Percentiles rank a stretch among this genome's conserved stretches.
phyloP scores from a whole-genome alignment of 2,329 filamentous ascomycete species.

The Xylariaceae sp. region DNA sequence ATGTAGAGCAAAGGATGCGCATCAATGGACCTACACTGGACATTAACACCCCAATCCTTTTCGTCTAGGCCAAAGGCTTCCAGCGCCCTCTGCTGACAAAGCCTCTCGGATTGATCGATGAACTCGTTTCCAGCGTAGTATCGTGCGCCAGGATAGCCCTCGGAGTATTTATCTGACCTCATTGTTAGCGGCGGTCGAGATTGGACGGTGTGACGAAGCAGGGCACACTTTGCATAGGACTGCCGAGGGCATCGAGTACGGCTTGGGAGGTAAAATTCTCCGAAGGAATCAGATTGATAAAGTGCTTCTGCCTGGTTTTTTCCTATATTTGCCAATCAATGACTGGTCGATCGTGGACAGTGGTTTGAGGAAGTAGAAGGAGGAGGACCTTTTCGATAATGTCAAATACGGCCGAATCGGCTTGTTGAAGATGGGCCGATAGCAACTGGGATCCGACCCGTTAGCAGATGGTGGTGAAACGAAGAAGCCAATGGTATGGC shows the following conservation, averaged over 20 bases:
- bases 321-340: constrained; percentile 57
- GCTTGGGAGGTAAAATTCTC: constrained; percentile 95
- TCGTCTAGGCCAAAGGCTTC: constrained; percentile 80
- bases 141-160: constrained; percentile 91
- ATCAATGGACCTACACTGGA: constrained; percentile 61
- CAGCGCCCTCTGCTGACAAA: constrained; percentile 87
- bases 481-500: background rate
- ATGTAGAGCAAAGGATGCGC: no score
- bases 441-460: constrained; percentile 62
- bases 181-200: constrained; percentile 24
- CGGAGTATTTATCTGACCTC: constrained; percentile 85
- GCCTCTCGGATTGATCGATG: constrained; percentile 83
- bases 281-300: constrained; percentile 94
- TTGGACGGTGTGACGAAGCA: constrained; percentile 5
- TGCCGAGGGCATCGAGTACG: constrained; percentile 85
- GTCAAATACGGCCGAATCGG: constrained; percentile 80
- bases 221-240: constrained; percentile 84
- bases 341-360: background rate
- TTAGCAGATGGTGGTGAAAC: constrained; percentile 4
- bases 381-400: constrained; percentile 73
- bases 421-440: constrained; percentile 71
- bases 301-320: constrained; percentile 94
- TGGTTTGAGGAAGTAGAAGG: background rate
- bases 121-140: constrained; percentile 98
- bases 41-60: constrained; percentile 94